phyloP scores from a whole-genome alignment of 1,284 basidiomycete species.

The Paramarasmius palmivorus region DNA sequence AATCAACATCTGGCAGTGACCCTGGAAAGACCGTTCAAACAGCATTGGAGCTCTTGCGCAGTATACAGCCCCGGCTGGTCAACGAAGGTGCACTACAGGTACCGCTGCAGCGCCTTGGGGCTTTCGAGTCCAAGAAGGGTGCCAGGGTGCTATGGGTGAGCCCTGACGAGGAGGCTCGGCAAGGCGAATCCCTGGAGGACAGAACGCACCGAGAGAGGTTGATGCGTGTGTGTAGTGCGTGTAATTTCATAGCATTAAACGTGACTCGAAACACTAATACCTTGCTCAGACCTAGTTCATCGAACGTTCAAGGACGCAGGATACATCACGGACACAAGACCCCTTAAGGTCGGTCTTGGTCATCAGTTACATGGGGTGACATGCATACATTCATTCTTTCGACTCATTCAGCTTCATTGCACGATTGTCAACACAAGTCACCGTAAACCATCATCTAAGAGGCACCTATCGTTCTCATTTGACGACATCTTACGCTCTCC shows the following conservation, averaged over 20 bases:
- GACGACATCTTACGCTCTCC: constrained; percentile 38
- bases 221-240: constrained; percentile 42
- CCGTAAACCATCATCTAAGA: constrained; percentile 40
- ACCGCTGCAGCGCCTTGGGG: constrained; percentile 48
- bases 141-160: constrained; percentile 54
- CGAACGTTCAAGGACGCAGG: constrained; percentile 50
- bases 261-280: not conserved
- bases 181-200: constrained; percentile 19
- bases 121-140: constrained; percentile 47
- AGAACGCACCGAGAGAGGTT: constrained; percentile 28
- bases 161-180: constrained; percentile 30
- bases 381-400: constrained; percentile 2
- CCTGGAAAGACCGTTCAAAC: constrained; percentile 34
- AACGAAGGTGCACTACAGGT: constrained; percentile 34
- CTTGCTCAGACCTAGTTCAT: constrained; percentile 42
- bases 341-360: constrained; percentile 55
- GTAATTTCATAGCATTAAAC: not conserved
- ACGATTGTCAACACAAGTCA: constrained; percentile 65
- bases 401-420: constrained; percentile 58
- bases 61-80: constrained; percentile 46
- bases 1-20: constrained; percentile 5
- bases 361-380: too few relatives aligned
- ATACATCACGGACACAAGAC: constrained; percentile 50
- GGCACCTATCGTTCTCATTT: constrained; percentile 48
- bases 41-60: constrained; percentile 48